Base-by-base conservation (phyloP, 495 filamentous ascomycete genomes). In the Aspergillus sclerotiicarbonarius region DNA sequence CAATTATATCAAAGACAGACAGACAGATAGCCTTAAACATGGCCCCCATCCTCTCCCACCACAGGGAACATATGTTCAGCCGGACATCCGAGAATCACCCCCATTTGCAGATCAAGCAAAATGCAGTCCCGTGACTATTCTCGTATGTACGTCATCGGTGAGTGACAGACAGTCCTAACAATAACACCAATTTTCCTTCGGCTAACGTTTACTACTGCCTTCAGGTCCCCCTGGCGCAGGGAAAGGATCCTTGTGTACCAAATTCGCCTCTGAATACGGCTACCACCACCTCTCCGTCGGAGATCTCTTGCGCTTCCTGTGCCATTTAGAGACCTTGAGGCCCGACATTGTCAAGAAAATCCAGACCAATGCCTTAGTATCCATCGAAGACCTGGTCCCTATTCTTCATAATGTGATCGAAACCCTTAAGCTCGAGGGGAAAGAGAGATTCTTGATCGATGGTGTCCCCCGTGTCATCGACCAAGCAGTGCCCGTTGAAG, bases 181-280 rank as follows among this genome's bases (percentile, higher is more conserved):
- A n/a, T 19, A 3, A 37, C n/a, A 52, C 1, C 7, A 37, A 37
- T 6, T 2, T 20, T 1, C 31, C 10, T 33, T 10, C 31, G n/a
- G n/a, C n/a, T n/a, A n/a, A n/a, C 31, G 6, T 6, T 33, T 33
- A 6, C 31, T 10, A 6, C 31, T 10, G 10, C 31, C 31, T 19
- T n/a, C 16, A 53, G 50, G 50, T 8, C 31, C 50, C 1, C 50
- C 50, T 1, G 50, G 50, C 15, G 29, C 50, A 53, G 50, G 50
- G 15, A 53, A 53, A 21, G 16, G 30, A 0, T 35, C 50, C 0
- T 30, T 53, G 4, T 35, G 50, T 30, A 4, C 31, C 8, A 35
- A 35, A 20, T 12, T 53, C 13, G 29, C 50, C 4, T 2, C 15
- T 7, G 32, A 53, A 1, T 21, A 37, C n/a, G n/a, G 31, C 4